These are phyloP conservation scores for Hygrophoropsis aurantiaca DNA, from an alignment of 768 basidiomycete genomes.

Conservation along the genomic window DNA sequence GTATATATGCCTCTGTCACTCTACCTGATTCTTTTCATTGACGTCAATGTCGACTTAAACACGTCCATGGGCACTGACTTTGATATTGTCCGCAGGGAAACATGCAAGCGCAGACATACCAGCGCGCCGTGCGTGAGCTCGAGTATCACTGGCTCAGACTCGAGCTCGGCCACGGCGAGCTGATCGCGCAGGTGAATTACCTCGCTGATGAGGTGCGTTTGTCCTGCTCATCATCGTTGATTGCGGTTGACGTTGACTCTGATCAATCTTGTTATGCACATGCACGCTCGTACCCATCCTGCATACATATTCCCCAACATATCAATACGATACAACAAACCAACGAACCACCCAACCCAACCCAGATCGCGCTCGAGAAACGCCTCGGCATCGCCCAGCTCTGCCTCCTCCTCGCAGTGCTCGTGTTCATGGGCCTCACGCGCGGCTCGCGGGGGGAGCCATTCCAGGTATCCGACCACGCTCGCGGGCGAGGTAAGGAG, in stretches of 20 bases:
- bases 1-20: no score
- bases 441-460: conserved; percentile 48
- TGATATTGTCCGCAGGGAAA: conserved; percentile 54
- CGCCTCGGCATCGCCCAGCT: conserved; percentile 88
- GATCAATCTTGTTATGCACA: no score
- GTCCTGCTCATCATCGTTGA: neutral
- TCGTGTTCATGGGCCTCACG: conserved; percentile 85
- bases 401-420: conserved; percentile 75
- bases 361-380: conserved; percentile 82
- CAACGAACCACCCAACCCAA: no score
- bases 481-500: no score
- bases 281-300: no score
- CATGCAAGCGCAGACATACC: conserved; percentile 66
- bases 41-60: neutral
- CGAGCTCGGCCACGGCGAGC: conserved; percentile 68
- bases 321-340: neutral
- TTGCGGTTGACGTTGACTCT: neutral
- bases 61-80: no score
- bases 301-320: neutral
- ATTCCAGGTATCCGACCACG: conserved; percentile 6
- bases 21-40: neutral
- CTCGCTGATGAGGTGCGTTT: conserved; percentile 74
- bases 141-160: conserved; percentile 64
- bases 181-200: conserved; percentile 69
- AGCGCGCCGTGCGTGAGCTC: conserved; percentile 64